Percentiles rank a stretch among this genome's conserved stretches.
These are phyloP conservation scores for Trichoderma erinaceum DNA, from an alignment of 495 filamentous ascomycete species.

Conservation along the genomic window DNA sequence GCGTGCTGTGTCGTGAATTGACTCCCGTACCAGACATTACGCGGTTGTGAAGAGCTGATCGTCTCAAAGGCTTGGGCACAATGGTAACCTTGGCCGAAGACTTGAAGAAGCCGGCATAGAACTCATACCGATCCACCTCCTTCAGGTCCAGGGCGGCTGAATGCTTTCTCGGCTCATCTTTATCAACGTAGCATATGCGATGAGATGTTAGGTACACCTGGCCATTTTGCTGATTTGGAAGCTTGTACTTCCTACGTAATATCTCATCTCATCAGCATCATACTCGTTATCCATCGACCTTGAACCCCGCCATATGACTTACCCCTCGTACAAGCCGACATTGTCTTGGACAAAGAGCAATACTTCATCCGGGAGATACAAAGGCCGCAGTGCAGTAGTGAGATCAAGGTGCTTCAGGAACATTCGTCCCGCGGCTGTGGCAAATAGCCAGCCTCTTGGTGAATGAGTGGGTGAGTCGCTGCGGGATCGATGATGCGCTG, in stretches of 20 bases:
- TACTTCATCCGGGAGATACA: slow-evolving; percentile 80
- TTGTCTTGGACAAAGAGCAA: slow-evolving; percentile 94
- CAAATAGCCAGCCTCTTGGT: background rate
- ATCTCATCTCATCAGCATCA: background rate
- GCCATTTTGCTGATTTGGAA: slow-evolving; percentile 89
- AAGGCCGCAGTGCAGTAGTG: slow-evolving; percentile 88
- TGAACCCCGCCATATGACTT: slow-evolving; percentile 27
- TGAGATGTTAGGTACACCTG: slow-evolving; percentile 95
- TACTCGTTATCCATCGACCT: background rate
- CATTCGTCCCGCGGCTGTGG: slow-evolving; percentile 60
- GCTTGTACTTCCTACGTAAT: slow-evolving; percentile 75
- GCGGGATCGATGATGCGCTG: background rate
- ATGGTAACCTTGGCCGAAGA: slow-evolving; percentile 92
- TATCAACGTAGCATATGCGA: slow-evolving; percentile 89
- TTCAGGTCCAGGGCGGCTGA: slow-evolving; percentile 83
- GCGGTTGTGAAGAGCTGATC: slow-evolving; percentile 43
- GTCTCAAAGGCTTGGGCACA: slow-evolving; percentile 66
- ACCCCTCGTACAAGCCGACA: slow-evolving; percentile 98
- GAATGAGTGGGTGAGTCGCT: background rate
- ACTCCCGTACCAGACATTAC: slow-evolving; percentile 29
- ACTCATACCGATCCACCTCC: slow-evolving; percentile 84
- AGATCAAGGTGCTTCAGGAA: slow-evolving; percentile 91
- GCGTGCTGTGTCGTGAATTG: slow-evolving; percentile 37
- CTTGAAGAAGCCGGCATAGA: slow-evolving; percentile 91
- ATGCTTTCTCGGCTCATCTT: slow-evolving; percentile 76